A percentile compares a stretch with the other conserved stretches of the same genome.
Evolutionary conservation across 352 stramenopile species (phyloP).

Genomic region (Pythium aquatile): DNA sequence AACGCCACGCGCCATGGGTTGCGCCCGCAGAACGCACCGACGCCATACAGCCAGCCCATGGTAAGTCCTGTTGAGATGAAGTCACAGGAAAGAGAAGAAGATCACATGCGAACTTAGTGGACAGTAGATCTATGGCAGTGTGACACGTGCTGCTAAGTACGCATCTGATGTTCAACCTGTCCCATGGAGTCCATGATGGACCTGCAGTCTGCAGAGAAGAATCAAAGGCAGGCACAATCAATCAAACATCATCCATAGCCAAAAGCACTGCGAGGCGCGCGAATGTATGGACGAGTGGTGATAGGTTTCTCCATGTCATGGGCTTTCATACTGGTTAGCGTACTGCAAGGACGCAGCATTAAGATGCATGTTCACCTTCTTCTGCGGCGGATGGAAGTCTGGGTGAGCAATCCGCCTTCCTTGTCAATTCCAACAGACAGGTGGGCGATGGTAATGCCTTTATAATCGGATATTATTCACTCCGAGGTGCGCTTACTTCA

Average conservation of each 20-base stretch:
- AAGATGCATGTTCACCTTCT: too few relatives aligned
- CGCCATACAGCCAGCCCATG: conserved; percentile 56
- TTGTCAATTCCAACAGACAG: conserved; percentile 1
- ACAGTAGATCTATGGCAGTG: conserved; percentile 1
- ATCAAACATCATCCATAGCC: neutral
- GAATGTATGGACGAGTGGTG: too few relatives aligned
- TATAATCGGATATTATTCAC: neutral
- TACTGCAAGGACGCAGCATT: too few relatives aligned
- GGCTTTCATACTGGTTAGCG: too few relatives aligned
- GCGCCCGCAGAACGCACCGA: conserved; percentile 54
- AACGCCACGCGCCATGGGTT: conserved; percentile 48
- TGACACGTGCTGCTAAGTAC: conserved; percentile 27
- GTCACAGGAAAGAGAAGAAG: conserved; percentile 15
- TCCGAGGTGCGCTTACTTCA: neutral
- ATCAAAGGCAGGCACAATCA: neutral
- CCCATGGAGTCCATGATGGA: neutral
- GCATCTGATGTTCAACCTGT: conserved; percentile 21
- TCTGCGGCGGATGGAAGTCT: too few relatives aligned
- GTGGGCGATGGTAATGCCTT: neutral
- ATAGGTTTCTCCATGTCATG: too few relatives aligned
- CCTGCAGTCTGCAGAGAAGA: neutral
- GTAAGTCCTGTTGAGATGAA: conserved; percentile 5
- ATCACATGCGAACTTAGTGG: conserved; percentile 22
- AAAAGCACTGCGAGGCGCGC: too few relatives aligned
- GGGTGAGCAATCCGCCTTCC: neutral